Evolutionary conservation across 2,329 filamentous ascomycete species (phyloP).

Genomic region (Fusarium xylarioides): DNA sequence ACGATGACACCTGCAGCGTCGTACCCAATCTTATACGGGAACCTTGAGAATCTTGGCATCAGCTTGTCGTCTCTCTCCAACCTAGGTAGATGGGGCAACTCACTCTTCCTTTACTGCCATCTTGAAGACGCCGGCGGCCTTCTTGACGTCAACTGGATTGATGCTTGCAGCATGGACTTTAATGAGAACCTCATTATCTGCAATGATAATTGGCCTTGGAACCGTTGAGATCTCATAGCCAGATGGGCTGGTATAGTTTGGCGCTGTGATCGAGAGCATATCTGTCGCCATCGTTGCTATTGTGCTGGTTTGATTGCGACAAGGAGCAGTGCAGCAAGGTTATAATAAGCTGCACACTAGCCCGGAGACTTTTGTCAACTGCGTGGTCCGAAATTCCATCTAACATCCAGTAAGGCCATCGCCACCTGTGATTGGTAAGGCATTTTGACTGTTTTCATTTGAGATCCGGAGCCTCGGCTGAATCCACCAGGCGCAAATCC

Average conservation of each 20-base stretch:
- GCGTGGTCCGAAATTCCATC: neutral
- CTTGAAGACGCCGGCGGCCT: neutral
- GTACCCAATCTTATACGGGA: neutral
- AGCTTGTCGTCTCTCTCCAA: neutral
- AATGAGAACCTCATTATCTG: neutral
- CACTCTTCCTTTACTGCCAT: neutral
- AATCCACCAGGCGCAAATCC: no score
- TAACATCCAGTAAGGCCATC: neutral
- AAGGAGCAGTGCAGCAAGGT: neutral
- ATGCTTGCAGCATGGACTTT: neutral
- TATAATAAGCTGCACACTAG: neutral
- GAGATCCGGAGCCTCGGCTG: no score
- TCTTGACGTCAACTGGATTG: neutral
- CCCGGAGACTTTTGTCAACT: neutral
- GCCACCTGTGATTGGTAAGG: neutral
- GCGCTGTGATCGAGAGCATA: neutral
- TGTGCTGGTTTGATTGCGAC: rapidly evolving
- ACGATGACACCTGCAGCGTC: neutral
- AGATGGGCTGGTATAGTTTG: neutral
- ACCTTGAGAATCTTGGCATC: rapidly evolving
- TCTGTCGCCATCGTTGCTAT: neutral
- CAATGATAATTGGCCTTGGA: rapidly evolving
- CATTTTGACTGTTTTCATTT: neutral
- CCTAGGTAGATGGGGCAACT: rapidly evolving
- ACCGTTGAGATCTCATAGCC: rapidly evolving